Percentiles rank a stretch among this genome's conserved stretches.
phyloP scores from a whole-genome alignment of 306 rosid genomes.

The Lathyrus aphaca region DNA sequence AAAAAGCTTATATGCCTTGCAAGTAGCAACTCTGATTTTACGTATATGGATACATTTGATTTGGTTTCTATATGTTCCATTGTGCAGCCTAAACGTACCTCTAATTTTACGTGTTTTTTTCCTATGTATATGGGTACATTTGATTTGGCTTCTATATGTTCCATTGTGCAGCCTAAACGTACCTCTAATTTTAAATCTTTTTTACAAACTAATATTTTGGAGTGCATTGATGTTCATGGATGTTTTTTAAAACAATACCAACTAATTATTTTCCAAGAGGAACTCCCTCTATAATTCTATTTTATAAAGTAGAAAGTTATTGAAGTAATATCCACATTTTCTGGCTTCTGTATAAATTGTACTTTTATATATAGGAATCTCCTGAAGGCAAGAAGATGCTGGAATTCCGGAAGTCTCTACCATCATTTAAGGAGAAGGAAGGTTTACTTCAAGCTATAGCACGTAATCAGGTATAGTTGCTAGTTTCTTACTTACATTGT shows the following conservation, averaged over 20 bases:
- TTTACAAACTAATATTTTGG: slow-evolving; percentile 10
- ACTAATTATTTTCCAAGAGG: slow-evolving; percentile 18
- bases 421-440: slow-evolving; percentile 82
- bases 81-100: slow-evolving; percentile 12
- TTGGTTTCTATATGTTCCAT: slow-evolving; percentile 23
- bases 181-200: slow-evolving; percentile 1
- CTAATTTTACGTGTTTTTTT: slow-evolving; percentile 18
- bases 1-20: slow-evolving; percentile 7
- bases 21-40: slow-evolving; percentile 10
- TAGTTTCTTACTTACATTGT: slow-evolving; percentile 23
- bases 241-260: slow-evolving; percentile 16
- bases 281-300: slow-evolving; percentile 8
- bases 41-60: slow-evolving; percentile 5
- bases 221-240: slow-evolving; percentile 30
- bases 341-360: slow-evolving; percentile 9
- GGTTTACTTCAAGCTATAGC: slow-evolving; percentile 76
- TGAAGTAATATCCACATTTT: slow-evolving; percentile 29
- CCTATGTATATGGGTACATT: background rate
- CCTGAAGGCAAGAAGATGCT: slow-evolving; percentile 78
- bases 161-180: slow-evolving; percentile 11
- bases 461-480: slow-evolving; percentile 70
- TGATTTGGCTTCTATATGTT: slow-evolving; percentile 28
- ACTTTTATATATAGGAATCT: slow-evolving; percentile 63
- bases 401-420: slow-evolving; percentile 81
- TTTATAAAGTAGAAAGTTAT: slow-evolving; percentile 25